These are phyloP conservation scores for Microbotryum silenes-acaulis DNA, from an alignment of 1,284 basidiomycete species.

Conservation along the genomic window DNA sequence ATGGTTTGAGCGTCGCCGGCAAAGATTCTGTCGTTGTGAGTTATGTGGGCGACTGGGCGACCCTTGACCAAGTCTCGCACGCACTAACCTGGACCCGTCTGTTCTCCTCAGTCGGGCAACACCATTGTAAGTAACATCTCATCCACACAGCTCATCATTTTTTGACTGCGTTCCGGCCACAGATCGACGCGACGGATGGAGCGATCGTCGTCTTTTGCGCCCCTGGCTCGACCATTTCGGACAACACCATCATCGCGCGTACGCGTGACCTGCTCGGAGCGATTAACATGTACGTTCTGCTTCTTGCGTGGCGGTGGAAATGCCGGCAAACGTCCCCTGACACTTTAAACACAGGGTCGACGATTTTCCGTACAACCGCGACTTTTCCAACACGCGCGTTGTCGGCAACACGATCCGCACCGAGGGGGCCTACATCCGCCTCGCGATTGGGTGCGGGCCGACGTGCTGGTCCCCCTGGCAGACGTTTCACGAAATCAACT, in stretches of 20 bases:
- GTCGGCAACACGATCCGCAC: slow-evolving; percentile 32
- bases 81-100: neutral
- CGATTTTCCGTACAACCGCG: slow-evolving; percentile 32
- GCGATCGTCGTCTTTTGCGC: slow-evolving; percentile 37
- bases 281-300: slow-evolving; percentile 31
- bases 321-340: neutral
- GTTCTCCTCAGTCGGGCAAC: slow-evolving; percentile 28
- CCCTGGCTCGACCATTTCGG: slow-evolving; percentile 26
- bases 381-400: slow-evolving; percentile 32
- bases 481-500: slow-evolving; percentile 9
- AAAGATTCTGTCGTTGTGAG: slow-evolving; percentile 30
- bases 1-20: slow-evolving; percentile 35
- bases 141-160: neutral
- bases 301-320: too few species aligned
- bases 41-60: too few species aligned
- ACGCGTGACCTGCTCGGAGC: slow-evolving; percentile 32
- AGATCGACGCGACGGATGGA: slow-evolving; percentile 14
- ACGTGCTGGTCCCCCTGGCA: slow-evolving; percentile 31
- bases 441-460: slow-evolving; percentile 32
- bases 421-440: slow-evolving; percentile 35
- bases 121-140: slow-evolving; percentile 21
- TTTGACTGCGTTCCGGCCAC: neutral
- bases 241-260: slow-evolving; percentile 36
- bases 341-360: slow-evolving; percentile 27
- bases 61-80: too few species aligned